Base-by-base conservation (phyloP, 768 basidiomycete genomes). In the Paxillus rubicundulus region DNA sequence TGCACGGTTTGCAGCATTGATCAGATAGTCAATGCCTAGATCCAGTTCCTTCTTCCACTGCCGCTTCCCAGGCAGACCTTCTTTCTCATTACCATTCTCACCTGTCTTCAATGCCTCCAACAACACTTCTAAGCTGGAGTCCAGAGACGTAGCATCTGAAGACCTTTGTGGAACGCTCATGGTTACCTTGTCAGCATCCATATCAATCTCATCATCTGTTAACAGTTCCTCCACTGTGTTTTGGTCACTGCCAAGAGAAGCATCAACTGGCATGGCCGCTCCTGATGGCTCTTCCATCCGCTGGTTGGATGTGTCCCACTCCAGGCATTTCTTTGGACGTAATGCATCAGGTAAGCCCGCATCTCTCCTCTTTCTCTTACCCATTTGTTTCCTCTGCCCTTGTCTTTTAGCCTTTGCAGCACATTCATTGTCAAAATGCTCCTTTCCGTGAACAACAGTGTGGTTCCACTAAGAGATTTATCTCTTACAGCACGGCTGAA, bases 401-500 rank as follows among this genome's bases (percentile, higher is more conserved):
- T 52, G 47, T 47, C 46, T 13, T 24, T 14, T 33, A 20, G 17
- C 32, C 32, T 34, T 52, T 5, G 36, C 28, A 1, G 21, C 45
- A 10, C 55, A 14, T 28, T 60, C 59, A n/a, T 58, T 54, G 45
- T 69, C 61, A 45, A 61, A 62, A 49, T 65, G 49, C 28, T 66
- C 64, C 45, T 58, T 64, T 39, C 71, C 68, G 62, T 59, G 32
- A 72, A 54, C 10, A 71, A 30, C 4, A 71, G 47, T 3, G 58
- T 62, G 3, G 54, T 64, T 5, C 48, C 71, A 13, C 40, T 7
- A 16, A 63, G 49, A 1, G 3, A 9, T 8, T 10, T 37, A 33
- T 60, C 45, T 8, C 58, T 30, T 8, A 49, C 72, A 2, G 55
- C 72, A 16, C 61, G 64, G 2, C 73, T 72, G 46, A 72, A 64